A percentile compares a stretch with the other conserved stretches of the same genome.
Evolutionary conservation across 2,329 filamentous ascomycete species (phyloP).

Genomic region (Lachnellula hyalina): DNA sequence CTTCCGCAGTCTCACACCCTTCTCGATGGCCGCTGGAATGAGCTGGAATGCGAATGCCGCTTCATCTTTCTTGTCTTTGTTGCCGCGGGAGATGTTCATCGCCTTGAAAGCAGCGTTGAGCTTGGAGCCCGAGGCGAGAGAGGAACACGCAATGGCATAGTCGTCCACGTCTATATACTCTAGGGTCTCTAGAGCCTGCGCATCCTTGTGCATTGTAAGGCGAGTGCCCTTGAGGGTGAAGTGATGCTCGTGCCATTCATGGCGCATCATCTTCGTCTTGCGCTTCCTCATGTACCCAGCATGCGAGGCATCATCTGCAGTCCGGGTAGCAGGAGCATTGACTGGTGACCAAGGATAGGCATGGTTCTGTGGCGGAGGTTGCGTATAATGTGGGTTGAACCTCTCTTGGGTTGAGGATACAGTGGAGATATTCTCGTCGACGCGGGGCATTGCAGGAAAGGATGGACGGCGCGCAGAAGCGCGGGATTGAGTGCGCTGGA

Average conservation of each 20-base stretch:
- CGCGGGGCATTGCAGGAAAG: slow-evolving; percentile 61
- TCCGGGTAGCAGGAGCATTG: slow-evolving; percentile 19
- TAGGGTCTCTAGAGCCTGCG: slow-evolving; percentile 47
- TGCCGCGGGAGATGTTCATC: slow-evolving; percentile 57
- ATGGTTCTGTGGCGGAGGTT: slow-evolving; percentile 21
- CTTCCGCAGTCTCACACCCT: slow-evolving; percentile 44
- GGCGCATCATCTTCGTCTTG: slow-evolving; percentile 79
- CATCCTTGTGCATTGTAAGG: slow-evolving; percentile 70
- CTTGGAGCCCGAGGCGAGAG: slow-evolving; percentile 66
- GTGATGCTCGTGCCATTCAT: slow-evolving; percentile 91
- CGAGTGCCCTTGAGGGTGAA: slow-evolving; percentile 76
- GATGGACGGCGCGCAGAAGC: slow-evolving; percentile 60
- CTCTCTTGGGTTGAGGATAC: slow-evolving; percentile 24
- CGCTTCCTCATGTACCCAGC: slow-evolving; percentile 93
- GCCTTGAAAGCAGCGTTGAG: slow-evolving; percentile 83
- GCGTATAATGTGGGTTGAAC: slow-evolving; percentile 12
- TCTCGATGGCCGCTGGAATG: slow-evolving; percentile 51
- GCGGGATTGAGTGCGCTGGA: slow-evolving; percentile 33
- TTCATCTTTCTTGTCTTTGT: slow-evolving; percentile 46
- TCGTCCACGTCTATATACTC: slow-evolving; percentile 85
- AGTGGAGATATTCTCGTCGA: slow-evolving; percentile 55
- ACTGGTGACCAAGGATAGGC: slow-evolving; percentile 23
- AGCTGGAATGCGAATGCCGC: slow-evolving; percentile 81
- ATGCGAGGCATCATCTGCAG: slow-evolving; percentile 55
- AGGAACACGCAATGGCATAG: slow-evolving; percentile 81